Percentiles rank a stretch among this genome's conserved stretches.
These are phyloP conservation scores for Nephelium lappaceum DNA, from an alignment of 345 rosid genomes.

Conservation along the genomic window DNA sequence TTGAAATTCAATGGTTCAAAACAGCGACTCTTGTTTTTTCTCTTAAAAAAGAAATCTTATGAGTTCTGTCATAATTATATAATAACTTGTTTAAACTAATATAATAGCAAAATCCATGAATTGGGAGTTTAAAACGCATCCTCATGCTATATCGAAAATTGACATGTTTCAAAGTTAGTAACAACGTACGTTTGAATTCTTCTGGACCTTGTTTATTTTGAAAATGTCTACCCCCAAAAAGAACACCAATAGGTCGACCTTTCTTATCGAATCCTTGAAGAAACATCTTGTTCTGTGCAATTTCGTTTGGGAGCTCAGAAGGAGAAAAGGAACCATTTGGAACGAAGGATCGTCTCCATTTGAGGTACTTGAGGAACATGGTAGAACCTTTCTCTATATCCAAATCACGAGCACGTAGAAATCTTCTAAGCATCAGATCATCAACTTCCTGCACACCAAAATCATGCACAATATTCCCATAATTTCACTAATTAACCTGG, in stretches of 20 bases:
- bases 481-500: too few relatives aligned
- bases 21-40: too few relatives aligned
- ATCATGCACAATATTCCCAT: neutral
- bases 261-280: constrained; percentile 50
- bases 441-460: constrained; percentile 38
- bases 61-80: too few relatives aligned
- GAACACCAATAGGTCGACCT: constrained; percentile 38
- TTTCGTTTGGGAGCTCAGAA: constrained; percentile 31
- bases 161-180: too few relatives aligned
- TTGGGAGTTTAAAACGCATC: too few relatives aligned
- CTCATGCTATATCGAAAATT: too few relatives aligned
- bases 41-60: too few relatives aligned
- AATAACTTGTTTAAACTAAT: too few relatives aligned
- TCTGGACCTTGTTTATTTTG: constrained; percentile 37
- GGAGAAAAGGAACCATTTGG: constrained; percentile 41
- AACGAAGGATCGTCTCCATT: constrained; percentile 45
- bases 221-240: constrained; percentile 40
- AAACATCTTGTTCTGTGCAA: constrained; percentile 50
- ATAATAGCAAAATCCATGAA: too few relatives aligned
- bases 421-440: constrained; percentile 47
- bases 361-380: constrained; percentile 45
- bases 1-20: too few relatives aligned
- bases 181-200: constrained; percentile 49
- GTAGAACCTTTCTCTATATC: constrained; percentile 42
- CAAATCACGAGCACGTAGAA: constrained; percentile 48